Conservation (phyloP, 306 rosid genomes). For the Urtica urens region DNA sequence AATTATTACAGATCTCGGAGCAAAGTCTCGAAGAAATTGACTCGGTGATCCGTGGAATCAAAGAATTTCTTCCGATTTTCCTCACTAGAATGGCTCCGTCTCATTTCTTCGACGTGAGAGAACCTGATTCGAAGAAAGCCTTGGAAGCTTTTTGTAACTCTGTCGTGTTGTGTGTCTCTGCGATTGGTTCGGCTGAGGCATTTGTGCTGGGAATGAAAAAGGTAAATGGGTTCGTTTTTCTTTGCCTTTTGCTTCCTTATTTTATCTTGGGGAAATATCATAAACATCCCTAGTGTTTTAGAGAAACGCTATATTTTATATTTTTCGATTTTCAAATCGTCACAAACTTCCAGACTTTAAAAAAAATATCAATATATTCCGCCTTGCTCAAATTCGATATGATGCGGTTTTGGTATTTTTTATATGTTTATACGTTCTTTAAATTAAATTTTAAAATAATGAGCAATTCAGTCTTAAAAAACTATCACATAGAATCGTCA, state of each 20-base stretch:
- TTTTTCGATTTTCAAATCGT: no score
- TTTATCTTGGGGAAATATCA: no score
- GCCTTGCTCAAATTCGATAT: no score
- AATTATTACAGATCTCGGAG: slow-evolving; percentile 54
- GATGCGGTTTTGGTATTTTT: no score
- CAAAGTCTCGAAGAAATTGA: slow-evolving; percentile 38
- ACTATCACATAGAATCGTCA: no score
- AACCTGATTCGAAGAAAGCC: slow-evolving; percentile 28
- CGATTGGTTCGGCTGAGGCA: slow-evolving; percentile 77
- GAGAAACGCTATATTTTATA: no score
- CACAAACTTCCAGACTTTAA: no score
- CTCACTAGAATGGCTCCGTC: slow-evolving; percentile 69
- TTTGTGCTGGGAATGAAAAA: slow-evolving; percentile 55
- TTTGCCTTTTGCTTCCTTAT: neutral
- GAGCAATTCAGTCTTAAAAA: no score
- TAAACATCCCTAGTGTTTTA: no score
- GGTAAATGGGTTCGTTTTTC: slow-evolving; percentile 23
- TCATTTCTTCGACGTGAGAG: slow-evolving; percentile 45
- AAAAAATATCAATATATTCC: no score
- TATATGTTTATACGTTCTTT: no score
- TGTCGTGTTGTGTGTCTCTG: slow-evolving; percentile 57
- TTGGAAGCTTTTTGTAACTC: slow-evolving; percentile 34
- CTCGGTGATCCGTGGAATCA: slow-evolving; percentile 26
- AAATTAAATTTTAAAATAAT: no score
- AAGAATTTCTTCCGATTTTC: slow-evolving; percentile 46